Evolutionary conservation across 306 rosid genomes (phyloP).

Genomic region (Sesbania bispinosa): DNA sequence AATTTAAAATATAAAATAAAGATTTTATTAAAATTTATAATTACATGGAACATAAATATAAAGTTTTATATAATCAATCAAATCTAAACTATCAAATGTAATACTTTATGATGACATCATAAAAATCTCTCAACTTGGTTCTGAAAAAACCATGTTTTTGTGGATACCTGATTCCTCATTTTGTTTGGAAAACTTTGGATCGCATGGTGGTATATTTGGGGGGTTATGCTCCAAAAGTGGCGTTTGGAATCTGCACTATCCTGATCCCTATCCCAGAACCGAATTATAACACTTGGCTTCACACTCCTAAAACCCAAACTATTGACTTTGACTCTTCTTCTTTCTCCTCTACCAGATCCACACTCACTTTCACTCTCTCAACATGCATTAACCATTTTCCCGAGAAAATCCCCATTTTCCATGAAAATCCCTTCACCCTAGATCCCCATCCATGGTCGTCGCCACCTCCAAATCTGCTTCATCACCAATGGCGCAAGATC

Average conservation of each 20-base stretch:
- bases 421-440: conserved; percentile 23
- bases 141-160: too few species aligned
- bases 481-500: conserved; percentile 44
- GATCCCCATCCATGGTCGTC: conserved; percentile 16
- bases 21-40: too few species aligned
- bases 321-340: conserved; percentile 8
- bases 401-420: conserved; percentile 15
- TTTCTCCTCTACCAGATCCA: conserved; percentile 18
- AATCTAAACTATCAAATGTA: too few species aligned
- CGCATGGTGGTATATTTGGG: neutral
- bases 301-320: neutral
- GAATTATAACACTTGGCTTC: neutral
- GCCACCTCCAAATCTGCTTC: conserved; percentile 22
- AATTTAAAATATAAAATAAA: too few species aligned
- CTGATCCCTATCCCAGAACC: neutral
- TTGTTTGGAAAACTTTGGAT: neutral
- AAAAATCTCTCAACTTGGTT: too few species aligned
- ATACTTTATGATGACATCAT: too few species aligned
- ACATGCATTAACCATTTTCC: neutral
- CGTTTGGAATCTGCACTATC: neutral
- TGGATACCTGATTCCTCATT: neutral
- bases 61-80: too few species aligned
- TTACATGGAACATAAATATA: too few species aligned
- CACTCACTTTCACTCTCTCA: neutral
- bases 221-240: neutral